Base-by-base conservation (phyloP, 768 basidiomycete species). In the Mycena floridula region DNA sequence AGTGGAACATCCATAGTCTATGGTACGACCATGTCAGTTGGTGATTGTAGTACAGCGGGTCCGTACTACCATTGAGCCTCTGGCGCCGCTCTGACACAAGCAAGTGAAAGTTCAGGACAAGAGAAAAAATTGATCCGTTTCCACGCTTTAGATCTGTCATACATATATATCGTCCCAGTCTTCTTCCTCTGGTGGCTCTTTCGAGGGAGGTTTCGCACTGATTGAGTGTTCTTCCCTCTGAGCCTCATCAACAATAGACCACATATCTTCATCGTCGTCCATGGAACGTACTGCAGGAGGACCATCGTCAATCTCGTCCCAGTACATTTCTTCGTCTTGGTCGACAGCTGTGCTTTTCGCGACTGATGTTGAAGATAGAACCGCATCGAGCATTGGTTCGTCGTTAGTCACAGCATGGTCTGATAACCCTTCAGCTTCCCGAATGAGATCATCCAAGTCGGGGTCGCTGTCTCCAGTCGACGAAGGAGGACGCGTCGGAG, bases 231-330 rank as follows among this genome's bases (percentile, higher is more conserved):
- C 23, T 24, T 39, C 38, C 15, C 23, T 15, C 38, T 79, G 81
- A 25, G 79, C 61, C 55, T 85, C 79, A 30, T 73, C 55, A 43
- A 87, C 63, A 32, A 83, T 68, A 50, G 81, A 74, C 81, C 89
- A 89, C 73, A 88, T 76, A 5, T 86, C 85, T 32, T 79, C 77
- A 25, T 85, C 81, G 5, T 74, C 72, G 28, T 63, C 66, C 54
- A 23, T 61, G 59, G 46, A 63, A 54, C 32, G 20, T 40, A 22
- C 50, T 42, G 22, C 39, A 40, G 13, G 22, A n/a, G n/a, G 50
- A 2, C 36, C 25, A 12, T 27, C 43, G 8, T n/a, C n/a, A n/a
- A n/a, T n/a, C n/a, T n/a, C n/a, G n/a, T n/a, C n/a, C n/a, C n/a
- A n/a, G 53, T 30, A 18, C 27, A 41, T 5, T 45, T 43, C 47